Evolutionary conservation across 208 protist species (phyloP), one percentile per base, ranked within the genome.

Genomic region (Leishmania martiniquensis): DNA sequence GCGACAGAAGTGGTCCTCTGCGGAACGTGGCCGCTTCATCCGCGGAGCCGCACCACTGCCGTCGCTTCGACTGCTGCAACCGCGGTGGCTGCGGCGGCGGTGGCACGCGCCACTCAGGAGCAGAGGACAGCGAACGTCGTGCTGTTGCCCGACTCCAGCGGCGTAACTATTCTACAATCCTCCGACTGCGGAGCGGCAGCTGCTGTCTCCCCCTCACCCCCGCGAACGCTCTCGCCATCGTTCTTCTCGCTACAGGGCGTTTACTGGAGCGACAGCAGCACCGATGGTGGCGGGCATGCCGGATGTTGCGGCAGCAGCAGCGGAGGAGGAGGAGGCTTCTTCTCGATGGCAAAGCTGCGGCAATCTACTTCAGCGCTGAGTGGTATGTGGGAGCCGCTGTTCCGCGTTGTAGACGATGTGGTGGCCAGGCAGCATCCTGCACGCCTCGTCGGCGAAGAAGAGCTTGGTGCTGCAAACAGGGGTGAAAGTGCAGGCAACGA

Each of bases 381-480:
- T 72, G 91, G 91, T 49, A 83, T 90, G 57, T 95, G 91, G 91
- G 91, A 95, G 69, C 89, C 89, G 0, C 79, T 95, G 4, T 91
- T 93, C 72, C 49, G n/a, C 51, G 59, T 6, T 7, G 80, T 95
- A 59, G 91, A 95, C 65, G 78, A 82, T 45, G 68, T 25, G 9
- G 54, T 87, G 9, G 51, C 81, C 17, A 45, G 51, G 29, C 51
- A 62, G 52, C 29, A 25, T 32, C 51, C 70, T 45, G 6, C 47
- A 59, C 37, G 45, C 12, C n/a, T 54, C 29, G 3, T 72, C 47
- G 49, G 49, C 32, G 44, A 22, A 22, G 68, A 57, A 25, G 68
- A 54, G 17, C 22, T 42, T 13, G 42, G 65, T 49, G 65, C 1
- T 44, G 42, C n/a, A 34, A 29, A 10, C 47, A 44, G n/a, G 20